Percentiles rank a stretch among this genome's conserved stretches.
Evolutionary conservation across 1,284 basidiomycete genomes (phyloP).

Genomic region (Ganoderma sinense): DNA sequence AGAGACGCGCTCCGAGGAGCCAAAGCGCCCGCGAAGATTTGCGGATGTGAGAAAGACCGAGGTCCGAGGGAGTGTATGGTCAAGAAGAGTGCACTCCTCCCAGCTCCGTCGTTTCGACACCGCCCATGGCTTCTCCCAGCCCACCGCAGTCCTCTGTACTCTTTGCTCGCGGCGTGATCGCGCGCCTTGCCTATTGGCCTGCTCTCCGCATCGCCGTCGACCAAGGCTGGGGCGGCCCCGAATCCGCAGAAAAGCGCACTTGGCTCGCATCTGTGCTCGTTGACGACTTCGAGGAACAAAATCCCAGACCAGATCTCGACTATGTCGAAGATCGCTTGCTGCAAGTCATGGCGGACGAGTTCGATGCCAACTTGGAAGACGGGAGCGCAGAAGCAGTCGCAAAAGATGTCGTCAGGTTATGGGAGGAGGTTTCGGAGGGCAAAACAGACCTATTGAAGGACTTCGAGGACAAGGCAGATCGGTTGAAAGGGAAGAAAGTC

Average conservation of each 20-base stretch:
- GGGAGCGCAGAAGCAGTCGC: constrained; percentile 78
- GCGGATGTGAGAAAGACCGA: not conserved
- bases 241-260: constrained; percentile 73
- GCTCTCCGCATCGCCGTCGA: constrained; percentile 85
- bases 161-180: constrained; percentile 85
- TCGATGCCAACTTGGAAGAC: constrained; percentile 84
- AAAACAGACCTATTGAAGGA: constrained; percentile 53
- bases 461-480: constrained; percentile 71
- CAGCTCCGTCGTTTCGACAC: not conserved
- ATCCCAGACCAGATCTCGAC: constrained; percentile 67
- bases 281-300: constrained; percentile 79
- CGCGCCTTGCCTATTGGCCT: constrained; percentile 83
- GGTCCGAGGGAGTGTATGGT: not conserved
- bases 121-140: constrained; percentile 24
- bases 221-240: constrained; percentile 84
- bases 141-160: constrained; percentile 60
- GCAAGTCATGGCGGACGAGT: constrained; percentile 87
- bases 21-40: not conserved
- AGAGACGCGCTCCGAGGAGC: too few species aligned
- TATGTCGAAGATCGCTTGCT: constrained; percentile 83
- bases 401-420: constrained; percentile 72
- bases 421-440: constrained; percentile 59
- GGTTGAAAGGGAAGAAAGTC: constrained; percentile 63
- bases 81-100: not conserved
- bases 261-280: constrained; percentile 87